These are phyloP conservation scores for Pittosporum tobira DNA, from an alignment of 129 eudicot species.

Conservation along the genomic window DNA sequence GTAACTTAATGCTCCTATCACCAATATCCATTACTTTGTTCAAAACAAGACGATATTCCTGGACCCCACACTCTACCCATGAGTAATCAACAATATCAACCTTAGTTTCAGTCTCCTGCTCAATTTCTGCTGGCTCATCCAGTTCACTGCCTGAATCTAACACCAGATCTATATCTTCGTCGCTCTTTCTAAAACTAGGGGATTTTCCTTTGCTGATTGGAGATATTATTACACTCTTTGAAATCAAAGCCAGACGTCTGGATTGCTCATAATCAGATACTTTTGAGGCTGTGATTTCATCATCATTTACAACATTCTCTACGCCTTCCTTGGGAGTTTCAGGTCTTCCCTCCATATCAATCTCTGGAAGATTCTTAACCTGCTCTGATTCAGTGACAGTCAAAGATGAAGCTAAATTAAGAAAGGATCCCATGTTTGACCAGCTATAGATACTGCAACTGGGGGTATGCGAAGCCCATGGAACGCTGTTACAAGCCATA, in stretches of 20 bases:
- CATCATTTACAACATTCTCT: constrained; percentile 32
- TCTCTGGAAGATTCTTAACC: constrained; percentile 29
- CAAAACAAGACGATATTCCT: constrained; percentile 55
- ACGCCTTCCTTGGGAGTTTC: constrained; percentile 47
- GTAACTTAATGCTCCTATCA: constrained; percentile 47
- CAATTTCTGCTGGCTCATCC: constrained; percentile 51
- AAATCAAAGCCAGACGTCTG: constrained; percentile 46
- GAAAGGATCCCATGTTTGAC: constrained; percentile 31
- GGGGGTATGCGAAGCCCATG: constrained; percentile 74
- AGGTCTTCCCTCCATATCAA: constrained; percentile 24
- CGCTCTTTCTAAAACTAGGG: constrained; percentile 53
- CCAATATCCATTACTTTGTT: constrained; percentile 32
- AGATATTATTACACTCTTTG: constrained; percentile 44
- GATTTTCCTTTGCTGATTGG: constrained; percentile 64
- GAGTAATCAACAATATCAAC: constrained; percentile 28
- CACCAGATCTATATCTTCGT: constrained; percentile 68
- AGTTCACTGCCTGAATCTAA: constrained; percentile 63
- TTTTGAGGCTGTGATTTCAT: constrained; percentile 35
- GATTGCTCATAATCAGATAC: constrained; percentile 51
- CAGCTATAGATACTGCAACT: constrained; percentile 63
- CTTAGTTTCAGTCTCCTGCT: constrained; percentile 29
- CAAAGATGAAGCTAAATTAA: constrained; percentile 19
- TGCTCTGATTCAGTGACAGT: constrained; percentile 31
- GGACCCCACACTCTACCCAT: constrained; percentile 55
- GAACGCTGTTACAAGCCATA: constrained; percentile 58